phyloP scores from a whole-genome alignment of 2,329 filamentous ascomycete species.

The Phialemonium atrogriseum region DNA sequence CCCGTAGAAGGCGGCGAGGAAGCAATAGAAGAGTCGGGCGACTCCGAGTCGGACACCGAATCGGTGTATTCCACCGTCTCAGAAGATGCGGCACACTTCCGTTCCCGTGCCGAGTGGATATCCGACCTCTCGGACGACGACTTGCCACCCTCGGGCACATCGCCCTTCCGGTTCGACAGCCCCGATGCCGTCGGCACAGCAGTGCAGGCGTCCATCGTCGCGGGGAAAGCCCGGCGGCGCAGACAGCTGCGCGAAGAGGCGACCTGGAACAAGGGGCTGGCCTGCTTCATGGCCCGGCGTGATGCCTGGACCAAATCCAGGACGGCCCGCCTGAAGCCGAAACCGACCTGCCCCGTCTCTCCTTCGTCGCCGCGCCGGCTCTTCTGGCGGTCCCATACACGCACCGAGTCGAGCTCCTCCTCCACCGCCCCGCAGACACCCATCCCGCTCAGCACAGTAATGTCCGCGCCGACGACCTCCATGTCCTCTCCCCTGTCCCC shows the following conservation, averaged over 20 bases:
- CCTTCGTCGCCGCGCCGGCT: slow-evolving; percentile 38
- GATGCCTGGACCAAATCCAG: slow-evolving; percentile 81
- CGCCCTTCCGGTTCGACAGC: slow-evolving; percentile 43
- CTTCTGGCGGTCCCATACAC: slow-evolving; percentile 39
- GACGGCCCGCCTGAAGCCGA: slow-evolving; percentile 44
- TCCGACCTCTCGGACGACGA: slow-evolving; percentile 49
- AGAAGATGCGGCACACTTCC: slow-evolving; percentile 43
- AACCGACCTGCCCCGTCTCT: slow-evolving; percentile 29
- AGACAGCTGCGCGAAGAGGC: slow-evolving; percentile 55
- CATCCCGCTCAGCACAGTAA: slow-evolving; percentile 9
- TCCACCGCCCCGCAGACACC: slow-evolving; percentile 6
- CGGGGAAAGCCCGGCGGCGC: slow-evolving; percentile 47
- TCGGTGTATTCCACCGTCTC: slow-evolving; percentile 51
- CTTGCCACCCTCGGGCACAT: slow-evolving; percentile 19
- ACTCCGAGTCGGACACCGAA: slow-evolving; percentile 33
- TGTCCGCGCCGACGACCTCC: slow-evolving; percentile 1
- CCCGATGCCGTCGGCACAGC: slow-evolving; percentile 36
- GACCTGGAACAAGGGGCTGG: slow-evolving; percentile 72
- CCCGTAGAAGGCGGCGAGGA: slow-evolving; percentile 17
- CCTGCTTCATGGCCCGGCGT: slow-evolving; percentile 68
- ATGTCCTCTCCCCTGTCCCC: slow-evolving; percentile 17
- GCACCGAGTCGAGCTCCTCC: slow-evolving; percentile 27
- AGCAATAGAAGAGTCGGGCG: slow-evolving; percentile 28
- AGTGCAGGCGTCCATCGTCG: slow-evolving; percentile 32
- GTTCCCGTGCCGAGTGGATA: slow-evolving; percentile 44